These are phyloP conservation scores for Brasenia schreberi DNA, from an alignment of 164 flowering plant genomes.

Conservation along the genomic window DNA sequence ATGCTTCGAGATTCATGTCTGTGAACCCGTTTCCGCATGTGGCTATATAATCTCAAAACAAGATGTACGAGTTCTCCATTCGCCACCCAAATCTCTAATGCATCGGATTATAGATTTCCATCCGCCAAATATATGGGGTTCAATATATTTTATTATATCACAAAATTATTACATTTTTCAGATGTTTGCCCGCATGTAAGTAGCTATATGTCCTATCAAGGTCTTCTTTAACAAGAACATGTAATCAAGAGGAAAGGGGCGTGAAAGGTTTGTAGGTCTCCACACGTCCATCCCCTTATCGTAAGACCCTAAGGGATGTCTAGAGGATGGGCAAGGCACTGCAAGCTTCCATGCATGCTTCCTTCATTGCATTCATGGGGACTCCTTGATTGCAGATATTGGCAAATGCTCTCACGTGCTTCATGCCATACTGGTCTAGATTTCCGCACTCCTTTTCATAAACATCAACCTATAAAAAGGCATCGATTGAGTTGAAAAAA, in stretches of 20 bases:
- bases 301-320: background rate
- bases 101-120: no score
- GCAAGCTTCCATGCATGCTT: conserved; percentile 44
- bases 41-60: no score
- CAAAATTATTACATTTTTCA: no score
- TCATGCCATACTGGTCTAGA: conserved; percentile 87
- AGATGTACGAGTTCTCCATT: no score
- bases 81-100: no score
- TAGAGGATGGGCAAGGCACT: background rate
- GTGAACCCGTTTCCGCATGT: no score
- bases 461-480: conserved; percentile 32
- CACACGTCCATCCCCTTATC: background rate
- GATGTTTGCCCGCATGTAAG: no score
- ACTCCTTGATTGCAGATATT: conserved; percentile 70
- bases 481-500: no score
- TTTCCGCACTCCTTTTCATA: conserved; percentile 73
- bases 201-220: background rate
- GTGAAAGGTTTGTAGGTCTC: background rate
- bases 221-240: background rate
- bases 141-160: background rate
- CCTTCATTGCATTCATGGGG: conserved; percentile 31
- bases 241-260: background rate
- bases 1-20: no score
- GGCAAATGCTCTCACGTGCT: conserved; percentile 88
- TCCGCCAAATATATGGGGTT: background rate